Base-by-base conservation (phyloP, 371 early-diverging fungal genomes). In the Amoeboaphelidium protococcarum region DNA sequence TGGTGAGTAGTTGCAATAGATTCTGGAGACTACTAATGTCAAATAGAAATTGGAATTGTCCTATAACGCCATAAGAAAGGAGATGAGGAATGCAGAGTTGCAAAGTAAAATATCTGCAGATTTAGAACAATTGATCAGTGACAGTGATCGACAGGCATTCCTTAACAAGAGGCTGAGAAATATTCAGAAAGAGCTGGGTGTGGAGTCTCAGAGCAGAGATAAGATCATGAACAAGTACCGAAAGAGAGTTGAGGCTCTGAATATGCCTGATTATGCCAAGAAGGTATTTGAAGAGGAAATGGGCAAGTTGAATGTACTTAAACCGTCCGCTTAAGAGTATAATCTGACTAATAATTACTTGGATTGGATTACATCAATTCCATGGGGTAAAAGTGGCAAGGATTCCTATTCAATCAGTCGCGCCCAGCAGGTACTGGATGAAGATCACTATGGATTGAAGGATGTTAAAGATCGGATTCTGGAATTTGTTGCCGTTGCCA, bases 381-480 rank as follows among this genome's bases (percentile, higher is more conserved):
- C 96, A 16, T 95, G 94, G 92, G 96, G 92, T 27, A 72, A 76
- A 50, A 68, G 75, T 45, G 76, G 78, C 4, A 64, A 66, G 12
- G 91, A 92, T 60, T 86, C 86, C 60, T 89, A 84, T 55, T 79
- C 82, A 52, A 71, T 91, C 48, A 50, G 55, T 23, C 76, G 80
- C 50, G 91, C 96, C 19, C 62, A 65, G n/a, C 58, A 52, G 21
- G 82, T 91, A 1, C 66, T 95, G 40, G 90, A 95, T 60, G 88
- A 90, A 60, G 94, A 95, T 57, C 96, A 95, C 57, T 92, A 90
- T 55, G 96, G 96, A 19, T 59, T 95, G 47, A 80, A 90, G 60
- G 96, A 95, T 59, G 91, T 95, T 49, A 95, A 95, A 70, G 90
- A 92, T 53, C 72, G 96, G 21, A 92, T 95, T 54, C 61, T 95